Percentiles rank a stretch among this genome's conserved stretches.
Evolutionary conservation across 805 yeast species (phyloP).

Genomic region (Ogataea siamensis): DNA sequence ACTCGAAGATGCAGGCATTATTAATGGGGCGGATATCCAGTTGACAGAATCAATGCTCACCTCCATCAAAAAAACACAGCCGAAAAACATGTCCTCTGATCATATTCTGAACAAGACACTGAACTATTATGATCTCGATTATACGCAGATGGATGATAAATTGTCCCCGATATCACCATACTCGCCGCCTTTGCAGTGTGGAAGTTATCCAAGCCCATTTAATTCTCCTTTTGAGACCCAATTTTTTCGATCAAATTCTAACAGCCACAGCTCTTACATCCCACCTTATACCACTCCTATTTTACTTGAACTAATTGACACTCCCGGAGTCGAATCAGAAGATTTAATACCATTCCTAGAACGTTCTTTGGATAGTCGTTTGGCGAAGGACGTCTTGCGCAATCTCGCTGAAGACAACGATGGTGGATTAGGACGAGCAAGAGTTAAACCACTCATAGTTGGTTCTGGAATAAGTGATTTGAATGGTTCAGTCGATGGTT

Average conservation of each 20-base stretch:
- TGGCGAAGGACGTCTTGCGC: conserved; percentile 56
- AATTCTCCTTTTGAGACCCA: conserved; percentile 10
- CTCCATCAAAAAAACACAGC: conserved; percentile 12
- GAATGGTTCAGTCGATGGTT: conserved; percentile 75
- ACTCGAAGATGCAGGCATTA: conserved; percentile 30
- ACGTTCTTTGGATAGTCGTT: conserved; percentile 60
- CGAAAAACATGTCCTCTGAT: conserved; percentile 11
- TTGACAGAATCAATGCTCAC: conserved; percentile 19
- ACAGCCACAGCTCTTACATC: conserved; percentile 26
- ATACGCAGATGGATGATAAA: conserved; percentile 19
- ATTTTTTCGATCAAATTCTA: conserved; percentile 6
- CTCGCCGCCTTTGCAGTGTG: conserved; percentile 13
- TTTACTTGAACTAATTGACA: conserved; percentile 66
- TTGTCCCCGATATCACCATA: conserved; percentile 14
- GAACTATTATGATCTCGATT: conserved; percentile 31
- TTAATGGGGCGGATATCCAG: conserved; percentile 13
- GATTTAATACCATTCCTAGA: conserved; percentile 75
- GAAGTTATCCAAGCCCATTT: conserved; percentile 8
- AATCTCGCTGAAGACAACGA: conserved; percentile 53
- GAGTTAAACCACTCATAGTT: conserved; percentile 63
- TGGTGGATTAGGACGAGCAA: conserved; percentile 23
- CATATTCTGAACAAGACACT: conserved; percentile 20
- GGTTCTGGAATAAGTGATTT: conserved; percentile 79
- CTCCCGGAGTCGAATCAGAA: conserved; percentile 67
- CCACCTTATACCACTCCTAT: conserved; percentile 61